These are phyloP conservation scores for Bryoglossum gracile DNA, from an alignment of 495 filamentous ascomycete genomes.

Conservation along the genomic window DNA sequence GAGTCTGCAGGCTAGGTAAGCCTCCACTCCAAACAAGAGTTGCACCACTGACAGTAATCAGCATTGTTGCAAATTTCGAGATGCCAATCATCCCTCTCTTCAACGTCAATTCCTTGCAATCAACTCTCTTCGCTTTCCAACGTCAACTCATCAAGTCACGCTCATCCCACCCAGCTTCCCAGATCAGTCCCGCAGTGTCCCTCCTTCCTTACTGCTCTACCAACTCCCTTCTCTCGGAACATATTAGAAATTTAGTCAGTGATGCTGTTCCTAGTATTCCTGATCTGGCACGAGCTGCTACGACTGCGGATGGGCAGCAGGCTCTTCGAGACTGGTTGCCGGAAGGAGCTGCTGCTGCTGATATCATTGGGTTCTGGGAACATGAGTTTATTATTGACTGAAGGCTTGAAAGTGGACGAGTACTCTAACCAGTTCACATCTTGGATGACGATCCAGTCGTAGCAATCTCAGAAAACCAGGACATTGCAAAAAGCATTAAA, in stretches of 20 bases:
- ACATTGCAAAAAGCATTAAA: too few species aligned
- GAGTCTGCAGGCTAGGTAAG: conserved; percentile 37
- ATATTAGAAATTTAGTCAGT: conserved; percentile 41
- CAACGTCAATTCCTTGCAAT: conserved; percentile 24
- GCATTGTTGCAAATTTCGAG: conserved; percentile 15
- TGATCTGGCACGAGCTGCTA: conserved; percentile 36
- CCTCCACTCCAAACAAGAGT: neutral
- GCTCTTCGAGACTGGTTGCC: conserved; percentile 34
- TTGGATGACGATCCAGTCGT: too few species aligned
- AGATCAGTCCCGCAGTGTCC: conserved; percentile 20
- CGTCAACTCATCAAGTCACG: conserved; percentile 10
- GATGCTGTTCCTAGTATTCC: conserved; percentile 41
- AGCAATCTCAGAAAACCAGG: too few species aligned
- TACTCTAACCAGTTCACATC: too few species aligned
- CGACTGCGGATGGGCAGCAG: conserved; percentile 28
- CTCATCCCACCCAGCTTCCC: neutral
- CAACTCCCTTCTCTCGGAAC: conserved; percentile 31
- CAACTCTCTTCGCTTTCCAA: conserved; percentile 19
- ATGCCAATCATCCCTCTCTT: conserved; percentile 33
- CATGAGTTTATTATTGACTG: conserved; percentile 32
- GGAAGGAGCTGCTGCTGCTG: conserved; percentile 22
- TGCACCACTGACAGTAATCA: neutral
- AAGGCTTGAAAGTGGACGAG: too few species aligned
- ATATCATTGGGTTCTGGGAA: conserved; percentile 41
- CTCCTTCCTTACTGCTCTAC: conserved; percentile 42